These are phyloP conservation scores for Phytophthora fragariaefolia DNA, from an alignment of 352 stramenopile species.

Conservation along the genomic window DNA sequence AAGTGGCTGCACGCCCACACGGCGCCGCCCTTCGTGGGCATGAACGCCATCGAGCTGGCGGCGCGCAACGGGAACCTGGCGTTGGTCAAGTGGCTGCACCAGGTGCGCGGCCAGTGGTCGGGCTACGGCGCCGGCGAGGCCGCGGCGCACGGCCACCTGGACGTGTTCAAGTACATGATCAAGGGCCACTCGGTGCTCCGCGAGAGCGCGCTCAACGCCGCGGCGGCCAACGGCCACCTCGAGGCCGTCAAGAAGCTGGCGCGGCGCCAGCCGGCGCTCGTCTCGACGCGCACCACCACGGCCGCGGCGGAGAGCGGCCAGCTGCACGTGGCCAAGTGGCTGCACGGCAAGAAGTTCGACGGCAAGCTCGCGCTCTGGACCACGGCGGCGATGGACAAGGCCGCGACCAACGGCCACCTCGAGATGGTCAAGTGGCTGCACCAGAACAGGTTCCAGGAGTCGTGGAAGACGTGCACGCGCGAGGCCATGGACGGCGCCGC, in stretches of 20 bases:
- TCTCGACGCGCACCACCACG: slow-evolving; percentile 39
- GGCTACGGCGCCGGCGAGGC: slow-evolving; percentile 44
- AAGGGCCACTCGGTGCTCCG: slow-evolving; percentile 41
- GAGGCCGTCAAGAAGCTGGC: slow-evolving; percentile 41
- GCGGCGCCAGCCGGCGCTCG: slow-evolving; percentile 8
- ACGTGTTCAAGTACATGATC: slow-evolving; percentile 48
- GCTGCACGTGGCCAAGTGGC: slow-evolving; percentile 41
- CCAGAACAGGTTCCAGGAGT: slow-evolving; percentile 40
- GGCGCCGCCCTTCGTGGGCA: slow-evolving; percentile 33
- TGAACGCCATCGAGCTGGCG: slow-evolving; percentile 40
- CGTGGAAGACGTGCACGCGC: slow-evolving; percentile 40
- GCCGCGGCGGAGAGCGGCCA: slow-evolving; percentile 35
- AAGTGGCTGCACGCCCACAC: slow-evolving; percentile 42
- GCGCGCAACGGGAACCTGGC: slow-evolving; percentile 41
- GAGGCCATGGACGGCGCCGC: slow-evolving; percentile 42
- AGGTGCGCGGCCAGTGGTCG: slow-evolving; percentile 36
- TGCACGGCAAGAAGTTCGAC: slow-evolving; percentile 39
- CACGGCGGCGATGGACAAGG: slow-evolving; percentile 41
- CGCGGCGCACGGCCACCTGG: slow-evolving; percentile 39
- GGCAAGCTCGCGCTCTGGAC: slow-evolving; percentile 41
- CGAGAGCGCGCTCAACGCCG: slow-evolving; percentile 34
- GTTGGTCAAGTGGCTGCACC: slow-evolving; percentile 48
- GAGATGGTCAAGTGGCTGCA: slow-evolving; percentile 51
- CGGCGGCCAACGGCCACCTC: slow-evolving; percentile 40
- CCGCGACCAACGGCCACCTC: slow-evolving; percentile 34